Evolutionary conservation across 192 early-diverging fungal genomes (phyloP).

Genomic region (Phycomyces blakesleeanus): DNA sequence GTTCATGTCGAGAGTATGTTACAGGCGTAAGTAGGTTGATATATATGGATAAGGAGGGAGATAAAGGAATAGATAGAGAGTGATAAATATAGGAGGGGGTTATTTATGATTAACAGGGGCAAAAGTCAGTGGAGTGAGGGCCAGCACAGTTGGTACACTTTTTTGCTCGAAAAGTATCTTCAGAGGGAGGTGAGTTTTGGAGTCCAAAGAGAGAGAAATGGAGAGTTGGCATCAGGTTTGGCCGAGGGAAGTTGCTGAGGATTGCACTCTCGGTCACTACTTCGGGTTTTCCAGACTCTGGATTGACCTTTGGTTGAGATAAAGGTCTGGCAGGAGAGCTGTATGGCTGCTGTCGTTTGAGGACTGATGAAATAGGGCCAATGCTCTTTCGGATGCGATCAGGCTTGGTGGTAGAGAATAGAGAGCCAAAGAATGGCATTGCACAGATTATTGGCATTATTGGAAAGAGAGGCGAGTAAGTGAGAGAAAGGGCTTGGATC

Average conservation of each 20-base stretch:
- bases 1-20: too few species aligned
- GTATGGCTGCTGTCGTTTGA: constrained; percentile 28
- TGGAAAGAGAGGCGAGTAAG: neutral
- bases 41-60: too few species aligned
- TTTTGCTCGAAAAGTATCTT: constrained; percentile 1
- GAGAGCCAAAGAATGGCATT: constrained; percentile 23
- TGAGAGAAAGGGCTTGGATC: neutral
- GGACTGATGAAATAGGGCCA: constrained; percentile 26
- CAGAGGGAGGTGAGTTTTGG: constrained; percentile 8
- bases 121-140: constrained; percentile 37
- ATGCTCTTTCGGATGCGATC: constrained; percentile 34
- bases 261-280: constrained; percentile 27
- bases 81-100: neutral
- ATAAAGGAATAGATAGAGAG: too few species aligned
- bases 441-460: constrained; percentile 16
- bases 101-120: constrained; percentile 26
- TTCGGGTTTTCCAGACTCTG: constrained; percentile 5
- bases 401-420: constrained; percentile 20
- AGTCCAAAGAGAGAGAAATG: constrained; percentile 28
- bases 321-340: constrained; percentile 1
- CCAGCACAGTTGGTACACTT: constrained; percentile 36
- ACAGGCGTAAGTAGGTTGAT: too few species aligned
- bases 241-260: constrained; percentile 31
- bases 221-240: constrained; percentile 34
- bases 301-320: constrained; percentile 6